Conservation (phyloP, 495 filamentous ascomycete genomes). For the Talaromyces wortmannii region DNA sequence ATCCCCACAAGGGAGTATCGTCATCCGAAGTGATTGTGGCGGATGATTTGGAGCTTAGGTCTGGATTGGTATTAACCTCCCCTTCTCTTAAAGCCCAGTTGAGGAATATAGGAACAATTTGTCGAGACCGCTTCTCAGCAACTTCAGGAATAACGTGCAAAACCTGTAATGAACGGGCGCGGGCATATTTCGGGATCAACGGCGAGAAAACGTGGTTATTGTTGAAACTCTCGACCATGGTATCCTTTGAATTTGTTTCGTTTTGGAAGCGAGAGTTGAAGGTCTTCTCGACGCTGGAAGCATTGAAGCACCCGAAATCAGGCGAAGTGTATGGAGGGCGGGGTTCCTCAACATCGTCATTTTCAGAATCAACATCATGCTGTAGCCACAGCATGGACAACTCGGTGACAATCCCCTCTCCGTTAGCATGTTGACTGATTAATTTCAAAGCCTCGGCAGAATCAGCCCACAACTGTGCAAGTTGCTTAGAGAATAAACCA, state of each 20-base stretch:
- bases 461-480: conserved; percentile 82
- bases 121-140: conserved; percentile 79
- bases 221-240: conserved; percentile 24
- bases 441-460: conserved; percentile 65
- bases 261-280: conserved; percentile 23
- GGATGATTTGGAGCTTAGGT: conserved; percentile 8
- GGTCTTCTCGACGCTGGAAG: conserved; percentile 46
- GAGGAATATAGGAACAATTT: conserved; percentile 78
- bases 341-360: conserved; percentile 14
- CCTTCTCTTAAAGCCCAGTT: conserved; percentile 58
- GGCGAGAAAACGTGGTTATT: conserved; percentile 23
- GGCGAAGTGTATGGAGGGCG: conserved; percentile 15
- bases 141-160: conserved; percentile 63
- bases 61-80: conserved; percentile 19
- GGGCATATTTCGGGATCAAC: conserved; percentile 39
- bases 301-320: conserved; percentile 78
- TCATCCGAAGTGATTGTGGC: conserved; percentile 19
- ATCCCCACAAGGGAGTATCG: conserved; percentile 32
- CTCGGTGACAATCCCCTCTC: conserved; percentile 66
- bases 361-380: conserved; percentile 23
- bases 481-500: conserved; percentile 76
- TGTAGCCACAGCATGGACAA: conserved; percentile 78
- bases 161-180: conserved; percentile 73
- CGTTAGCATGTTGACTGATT: conserved; percentile 60
- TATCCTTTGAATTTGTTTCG: conserved; percentile 11